A percentile compares a stretch with the other conserved stretches of the same genome.
These are phyloP conservation scores for Erysiphe pulchra DNA, from an alignment of 2,329 filamentous ascomycete genomes.

Conservation along the genomic window DNA sequence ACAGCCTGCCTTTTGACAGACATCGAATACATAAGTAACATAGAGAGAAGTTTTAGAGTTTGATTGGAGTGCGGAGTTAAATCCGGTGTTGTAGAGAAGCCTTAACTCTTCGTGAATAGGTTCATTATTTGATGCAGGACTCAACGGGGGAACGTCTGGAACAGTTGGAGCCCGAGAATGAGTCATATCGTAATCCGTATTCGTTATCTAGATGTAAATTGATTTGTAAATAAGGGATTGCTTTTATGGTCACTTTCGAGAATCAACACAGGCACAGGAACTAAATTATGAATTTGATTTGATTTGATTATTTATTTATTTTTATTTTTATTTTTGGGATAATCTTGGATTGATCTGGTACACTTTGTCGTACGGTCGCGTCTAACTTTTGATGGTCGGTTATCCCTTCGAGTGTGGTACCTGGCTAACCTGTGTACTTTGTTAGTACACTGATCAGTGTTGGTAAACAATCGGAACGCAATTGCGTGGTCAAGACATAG, in stretches of 20 bases:
- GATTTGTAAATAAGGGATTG: no score
- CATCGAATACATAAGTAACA: neutral
- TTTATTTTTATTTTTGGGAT: neutral
- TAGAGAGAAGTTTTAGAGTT: neutral
- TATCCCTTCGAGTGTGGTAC: neutral
- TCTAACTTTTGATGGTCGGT: neutral
- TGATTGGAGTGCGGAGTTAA: neutral
- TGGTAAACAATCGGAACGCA: neutral
- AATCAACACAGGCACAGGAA: no score
- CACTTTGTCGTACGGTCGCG: neutral
- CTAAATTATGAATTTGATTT: no score
- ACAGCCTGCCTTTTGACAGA: neutral
- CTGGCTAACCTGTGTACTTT: neutral
- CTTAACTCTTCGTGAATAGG: neutral
- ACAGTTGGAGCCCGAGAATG: neutral
- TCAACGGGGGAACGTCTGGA: neutral
- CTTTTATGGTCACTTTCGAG: no score
- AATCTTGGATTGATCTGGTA: neutral
- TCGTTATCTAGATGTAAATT: no score
- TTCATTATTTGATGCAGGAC: neutral
- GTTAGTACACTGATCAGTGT: neutral
- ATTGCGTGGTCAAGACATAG: neutral
- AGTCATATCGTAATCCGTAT: neutral
- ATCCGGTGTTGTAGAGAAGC: neutral
- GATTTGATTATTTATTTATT: no score